phyloP scores from a whole-genome alignment of 2,329 filamentous ascomycete genomes.

The Penicillium sp. region DNA sequence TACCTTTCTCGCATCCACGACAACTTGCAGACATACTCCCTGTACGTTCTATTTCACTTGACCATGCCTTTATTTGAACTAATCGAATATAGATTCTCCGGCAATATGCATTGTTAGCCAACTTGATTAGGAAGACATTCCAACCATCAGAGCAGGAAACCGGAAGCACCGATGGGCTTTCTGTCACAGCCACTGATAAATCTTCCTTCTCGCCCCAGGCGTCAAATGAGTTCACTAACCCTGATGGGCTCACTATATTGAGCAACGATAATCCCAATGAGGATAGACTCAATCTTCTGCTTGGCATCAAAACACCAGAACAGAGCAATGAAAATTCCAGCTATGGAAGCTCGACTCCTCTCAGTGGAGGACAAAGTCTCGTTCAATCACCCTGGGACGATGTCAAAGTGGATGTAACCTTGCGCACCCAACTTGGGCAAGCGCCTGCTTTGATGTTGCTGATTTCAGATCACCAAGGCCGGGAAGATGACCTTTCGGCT shows the following conservation, averaged over 20 bases:
- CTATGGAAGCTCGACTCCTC: background rate
- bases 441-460: constrained; percentile 40
- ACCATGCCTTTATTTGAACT: background rate
- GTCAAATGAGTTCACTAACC: constrained; percentile 14
- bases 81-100: constrained; percentile 37
- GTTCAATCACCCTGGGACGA: constrained; percentile 19
- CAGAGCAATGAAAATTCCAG: background rate
- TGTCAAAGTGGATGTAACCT: constrained; percentile 40
- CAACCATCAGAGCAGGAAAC: constrained; percentile 19
- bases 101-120: constrained; percentile 46
- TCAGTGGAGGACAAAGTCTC: constrained; percentile 1
- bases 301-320: constrained; percentile 18
- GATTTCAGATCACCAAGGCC: constrained; percentile 29
- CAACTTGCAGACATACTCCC: constrained; percentile 48
- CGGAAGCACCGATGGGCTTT: constrained; percentile 7
- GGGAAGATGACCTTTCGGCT: constrained; percentile 13
- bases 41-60: constrained; percentile 25
- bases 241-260: constrained; percentile 25
- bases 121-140: constrained; percentile 41
- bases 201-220: constrained; percentile 3
- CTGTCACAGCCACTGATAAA: constrained; percentile 5
- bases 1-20: constrained; percentile 48
- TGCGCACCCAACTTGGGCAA: constrained; percentile 42
- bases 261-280: constrained; percentile 46
- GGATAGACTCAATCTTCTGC: constrained; percentile 60